phyloP scores from a whole-genome alignment of 257 asterid genomes.

The Przewalskia tangutica region DNA sequence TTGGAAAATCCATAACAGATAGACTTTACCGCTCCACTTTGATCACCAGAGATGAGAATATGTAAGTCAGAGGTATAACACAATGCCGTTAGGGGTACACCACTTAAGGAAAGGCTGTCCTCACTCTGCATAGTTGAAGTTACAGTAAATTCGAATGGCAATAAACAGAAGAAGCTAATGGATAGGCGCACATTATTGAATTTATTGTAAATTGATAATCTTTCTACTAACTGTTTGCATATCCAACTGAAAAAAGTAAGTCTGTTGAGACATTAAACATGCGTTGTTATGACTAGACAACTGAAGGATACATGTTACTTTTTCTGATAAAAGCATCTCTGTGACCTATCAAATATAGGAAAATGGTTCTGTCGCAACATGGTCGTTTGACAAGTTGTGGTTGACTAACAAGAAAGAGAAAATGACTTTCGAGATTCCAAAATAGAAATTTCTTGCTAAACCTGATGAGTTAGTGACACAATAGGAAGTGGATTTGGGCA shows the following conservation, averaged over 20 bases:
- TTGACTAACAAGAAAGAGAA: neutral
- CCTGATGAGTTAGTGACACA: conserved; percentile 75
- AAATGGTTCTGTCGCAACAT: neutral
- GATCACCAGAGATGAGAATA: conserved; percentile 74
- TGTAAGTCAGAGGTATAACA: conserved; percentile 40
- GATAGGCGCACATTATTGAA: neutral
- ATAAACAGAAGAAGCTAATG: neutral
- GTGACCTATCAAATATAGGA: neutral
- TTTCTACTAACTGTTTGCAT: neutral
- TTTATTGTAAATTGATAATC: neutral
- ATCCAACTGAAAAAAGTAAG: neutral
- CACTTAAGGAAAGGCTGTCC: conserved; percentile 56
- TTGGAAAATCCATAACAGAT: conserved; percentile 1
- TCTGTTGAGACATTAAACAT: neutral
- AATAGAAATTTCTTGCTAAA: conserved; percentile 4
- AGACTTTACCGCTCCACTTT: conserved; percentile 64
- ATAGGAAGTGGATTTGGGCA: conserved; percentile 67
- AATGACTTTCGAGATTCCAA: neutral
- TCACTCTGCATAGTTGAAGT: conserved; percentile 53
- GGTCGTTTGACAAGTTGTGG: neutral
- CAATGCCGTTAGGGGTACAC: conserved; percentile 65
- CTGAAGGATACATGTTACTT: neutral
- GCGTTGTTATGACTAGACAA: neutral
- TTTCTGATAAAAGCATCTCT: neutral
- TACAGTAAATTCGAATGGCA: conserved; percentile 1